Percentiles rank a stretch among this genome's conserved stretches.
Conservation (phyloP, 495 filamentous ascomycete genomes). For the Cercophora sp. region DNA sequence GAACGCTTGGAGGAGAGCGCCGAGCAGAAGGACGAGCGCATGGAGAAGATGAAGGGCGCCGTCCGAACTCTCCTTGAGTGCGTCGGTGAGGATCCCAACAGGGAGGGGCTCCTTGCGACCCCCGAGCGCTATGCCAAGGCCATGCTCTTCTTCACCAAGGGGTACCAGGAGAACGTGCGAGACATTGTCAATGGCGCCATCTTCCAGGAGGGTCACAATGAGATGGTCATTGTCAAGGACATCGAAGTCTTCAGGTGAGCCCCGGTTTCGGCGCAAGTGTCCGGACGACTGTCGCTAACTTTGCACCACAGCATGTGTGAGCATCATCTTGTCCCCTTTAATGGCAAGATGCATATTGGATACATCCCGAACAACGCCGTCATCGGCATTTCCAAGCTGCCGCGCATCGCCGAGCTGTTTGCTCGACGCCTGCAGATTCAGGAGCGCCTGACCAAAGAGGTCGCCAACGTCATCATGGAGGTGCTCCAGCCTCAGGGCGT, state of each 20-base stretch:
- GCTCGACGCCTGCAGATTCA: constrained; percentile 88
- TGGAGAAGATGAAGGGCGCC: constrained; percentile 78
- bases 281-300: no score
- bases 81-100: constrained; percentile 89
- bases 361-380: constrained; percentile 87
- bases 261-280: no score
- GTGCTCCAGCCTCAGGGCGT: constrained; percentile 92
- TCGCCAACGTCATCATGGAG: constrained; percentile 89
- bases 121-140: constrained; percentile 92
- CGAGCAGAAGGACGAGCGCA: constrained; percentile 63
- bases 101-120: constrained; percentile 83
- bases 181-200: constrained; percentile 93
- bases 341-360: constrained; percentile 98
- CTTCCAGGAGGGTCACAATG: constrained; percentile 95
- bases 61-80: constrained; percentile 91
- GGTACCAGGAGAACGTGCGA: constrained; percentile 91
- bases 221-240: constrained; percentile 95
- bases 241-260: constrained; percentile 72
- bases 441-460: constrained; percentile 92
- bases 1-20: constrained; percentile 74
- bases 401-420: constrained; percentile 96
- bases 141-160: constrained; percentile 98
- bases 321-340: constrained; percentile 96
- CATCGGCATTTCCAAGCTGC: constrained; percentile 92
- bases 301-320: constrained; percentile 92